These are phyloP conservation scores for Boletus fagicola DNA, from an alignment of 768 basidiomycete species.

Conservation along the genomic window DNA sequence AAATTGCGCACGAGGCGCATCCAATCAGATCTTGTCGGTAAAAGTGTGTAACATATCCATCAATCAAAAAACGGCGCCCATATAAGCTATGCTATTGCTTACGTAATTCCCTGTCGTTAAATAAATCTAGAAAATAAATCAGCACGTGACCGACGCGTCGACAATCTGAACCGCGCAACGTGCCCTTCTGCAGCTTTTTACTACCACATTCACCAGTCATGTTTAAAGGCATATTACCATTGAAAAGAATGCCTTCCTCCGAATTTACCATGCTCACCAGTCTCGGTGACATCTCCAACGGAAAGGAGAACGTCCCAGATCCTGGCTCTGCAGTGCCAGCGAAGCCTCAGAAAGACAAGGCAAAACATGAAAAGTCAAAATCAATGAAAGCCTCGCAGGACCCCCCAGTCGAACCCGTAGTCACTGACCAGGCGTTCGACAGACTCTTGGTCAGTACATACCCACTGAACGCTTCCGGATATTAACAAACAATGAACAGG, in stretches of 20 bases:
- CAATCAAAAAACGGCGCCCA: conserved; percentile 19
- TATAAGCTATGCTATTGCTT: conserved; percentile 6
- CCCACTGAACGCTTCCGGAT: background rate
- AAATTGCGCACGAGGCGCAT: conserved; percentile 18
- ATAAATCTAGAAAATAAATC: conserved; percentile 26
- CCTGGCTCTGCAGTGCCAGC: conserved; percentile 35
- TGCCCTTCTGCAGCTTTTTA: background rate
- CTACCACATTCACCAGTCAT: conserved; percentile 36
- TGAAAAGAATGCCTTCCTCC: conserved; percentile 60
- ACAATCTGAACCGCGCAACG: conserved; percentile 31
- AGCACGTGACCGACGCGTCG: conserved; percentile 35
- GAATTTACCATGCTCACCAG: conserved; percentile 73
- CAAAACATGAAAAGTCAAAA: conserved; percentile 43
- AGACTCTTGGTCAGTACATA: conserved; percentile 62
- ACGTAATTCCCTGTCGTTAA: conserved; percentile 13
- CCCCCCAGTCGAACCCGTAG: conserved; percentile 33
- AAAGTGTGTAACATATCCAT: conserved; percentile 1
- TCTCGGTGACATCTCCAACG: conserved; percentile 47
- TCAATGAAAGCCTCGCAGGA: conserved; percentile 45
- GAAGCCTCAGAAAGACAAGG: conserved; percentile 30
- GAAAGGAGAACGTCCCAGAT: conserved; percentile 69
- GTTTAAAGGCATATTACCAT: conserved; percentile 80
- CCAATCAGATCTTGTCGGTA: conserved; percentile 16
- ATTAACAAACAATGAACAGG: conserved; percentile 42
- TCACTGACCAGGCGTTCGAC: conserved; percentile 74